These are phyloP conservation scores for Cryptococcus sp. DNA, from an alignment of 1,284 basidiomycete genomes.

Conservation along the genomic window DNA sequence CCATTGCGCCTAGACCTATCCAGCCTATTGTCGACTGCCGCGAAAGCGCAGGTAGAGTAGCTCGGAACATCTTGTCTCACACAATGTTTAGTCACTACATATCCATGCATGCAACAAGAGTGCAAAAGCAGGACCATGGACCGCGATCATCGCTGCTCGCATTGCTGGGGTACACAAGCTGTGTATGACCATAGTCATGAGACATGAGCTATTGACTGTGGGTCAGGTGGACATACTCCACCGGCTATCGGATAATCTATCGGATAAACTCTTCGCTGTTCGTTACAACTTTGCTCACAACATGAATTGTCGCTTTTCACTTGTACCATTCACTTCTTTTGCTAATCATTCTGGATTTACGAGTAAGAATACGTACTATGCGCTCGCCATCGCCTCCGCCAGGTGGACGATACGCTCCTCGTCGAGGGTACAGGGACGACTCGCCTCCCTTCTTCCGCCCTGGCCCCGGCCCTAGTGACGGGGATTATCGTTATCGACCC, in stretches of 20 bases:
- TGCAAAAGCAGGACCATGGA: too few relatives aligned
- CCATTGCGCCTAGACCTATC: slow-evolving; percentile 51
- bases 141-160: too few relatives aligned
- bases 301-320: background rate
- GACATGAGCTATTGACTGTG: background rate
- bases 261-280: slow-evolving; percentile 6
- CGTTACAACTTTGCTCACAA: background rate
- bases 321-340: background rate
- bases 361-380: slow-evolving; percentile 19
- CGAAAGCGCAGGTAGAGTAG: slow-evolving; percentile 25
- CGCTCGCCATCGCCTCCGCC: slow-evolving; percentile 39
- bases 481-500: slow-evolving; percentile 15
- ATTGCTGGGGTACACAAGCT: too few relatives aligned
- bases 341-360: background rate
- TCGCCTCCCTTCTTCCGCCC: slow-evolving; percentile 22
- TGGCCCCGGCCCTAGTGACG: slow-evolving; percentile 6
- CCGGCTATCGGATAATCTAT: slow-evolving; percentile 12
- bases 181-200: too few relatives aligned
- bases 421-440: slow-evolving; percentile 30
- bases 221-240: slow-evolving; percentile 24
- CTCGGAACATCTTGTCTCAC: slow-evolving; percentile 26
- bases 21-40: slow-evolving; percentile 44
- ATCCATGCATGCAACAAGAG: background rate
- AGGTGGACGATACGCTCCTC: slow-evolving; percentile 3
- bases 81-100: background rate